Evolutionary conservation across 1,284 basidiomycete genomes (phyloP), one percentile per base, ranked within the genome.

Genomic region (Trametes sp.): DNA sequence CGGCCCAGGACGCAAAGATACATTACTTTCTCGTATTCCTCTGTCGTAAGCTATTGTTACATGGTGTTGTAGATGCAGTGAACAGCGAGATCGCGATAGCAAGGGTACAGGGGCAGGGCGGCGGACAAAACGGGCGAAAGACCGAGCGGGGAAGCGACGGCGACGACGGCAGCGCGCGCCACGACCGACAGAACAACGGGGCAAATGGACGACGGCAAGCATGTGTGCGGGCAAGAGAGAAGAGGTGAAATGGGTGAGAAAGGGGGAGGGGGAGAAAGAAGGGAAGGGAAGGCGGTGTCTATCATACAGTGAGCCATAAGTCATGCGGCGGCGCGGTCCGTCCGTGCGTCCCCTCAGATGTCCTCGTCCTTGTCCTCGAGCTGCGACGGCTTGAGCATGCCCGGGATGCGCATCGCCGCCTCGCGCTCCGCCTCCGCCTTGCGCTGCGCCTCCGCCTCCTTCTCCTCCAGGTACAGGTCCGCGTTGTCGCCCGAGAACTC

Each of bases 321-420:
- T 68, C 66, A 64, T 65, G 61, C 63, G 58, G 58, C 44, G 35
- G 51, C 38, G 59, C 52, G 41, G 51, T 54, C 49, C 48, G 35
- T 56, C 46, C 46, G 56, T 54, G 13, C 42, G 54, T 33, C 8
- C 50, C 57, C 36, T 85, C 77, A 92, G 71, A 92, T 88, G 73
- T 93, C 91, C 77, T 95, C 93, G 75, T 94, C 93, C 77, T 90
- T 90, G 80, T 96, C 95, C 74, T 96, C 94, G 75, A 98, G 76
- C 78, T 96, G 94, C 70, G 91, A 92, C 33, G 97, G 97, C 79
- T 98, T 98, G 76, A 98, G 85, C 93, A 99, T 95, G 59, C 98
- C 98, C n/a, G 97, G 98, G 66, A 99, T 95, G 69, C 93, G 88
- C 83, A 94, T 93, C 21, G 96, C 96, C 35, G 89, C 86, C 79